Evolutionary conservation across 202 grass and related monocot genomes (phyloP), one percentile per base, ranked within the genome.

Genomic region (Zizania palustris): DNA sequence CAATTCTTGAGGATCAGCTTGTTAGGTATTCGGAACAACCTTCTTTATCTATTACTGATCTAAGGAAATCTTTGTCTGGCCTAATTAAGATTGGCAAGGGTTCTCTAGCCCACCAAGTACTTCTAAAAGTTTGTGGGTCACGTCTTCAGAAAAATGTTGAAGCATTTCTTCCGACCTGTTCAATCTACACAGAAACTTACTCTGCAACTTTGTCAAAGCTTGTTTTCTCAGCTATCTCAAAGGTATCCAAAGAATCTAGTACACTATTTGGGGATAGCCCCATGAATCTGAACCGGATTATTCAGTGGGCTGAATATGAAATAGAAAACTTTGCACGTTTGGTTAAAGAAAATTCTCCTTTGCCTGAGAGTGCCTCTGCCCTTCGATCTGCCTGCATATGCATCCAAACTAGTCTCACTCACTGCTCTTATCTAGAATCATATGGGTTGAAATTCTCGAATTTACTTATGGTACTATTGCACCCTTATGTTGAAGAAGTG

Each of bases 401-500:
- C 71, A 83, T 92, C 36, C 89, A 94, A 80, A 90, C 89, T 19
- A 94, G 85, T 77, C 82, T 97, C 67, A 73, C 65, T 83, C 95
- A 97, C 67, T 97, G 91, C 67, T 83, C 84, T 61, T 75, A 67
- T 86, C 68, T 94, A 63, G 95, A 97, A 87, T 62, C 76, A 6
- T 74, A 90, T 79, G 89, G 85, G 21, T 74, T 97, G 76, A 91
- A 97, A 77, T 92, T 97, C 76, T 93, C 95, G n/a, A 94, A 97
- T 60, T 91, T 97, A 77, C 83, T 94, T 72, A 81, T 97, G 65
- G 73, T 97, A 64, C 74, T 94, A 36, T 84, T 97, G 70, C 75
- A 46, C 18, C 95, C 95, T 80, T 86, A 94, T 83, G 74, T 97
- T n/a, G 89, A 97, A 76, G 95, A 97, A 66, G 85, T 97, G 79